Evolutionary conservation across 164 flowering plant species (phyloP), one percentile per base, ranked within the genome.

Genomic region (Brasenia schreberi): DNA sequence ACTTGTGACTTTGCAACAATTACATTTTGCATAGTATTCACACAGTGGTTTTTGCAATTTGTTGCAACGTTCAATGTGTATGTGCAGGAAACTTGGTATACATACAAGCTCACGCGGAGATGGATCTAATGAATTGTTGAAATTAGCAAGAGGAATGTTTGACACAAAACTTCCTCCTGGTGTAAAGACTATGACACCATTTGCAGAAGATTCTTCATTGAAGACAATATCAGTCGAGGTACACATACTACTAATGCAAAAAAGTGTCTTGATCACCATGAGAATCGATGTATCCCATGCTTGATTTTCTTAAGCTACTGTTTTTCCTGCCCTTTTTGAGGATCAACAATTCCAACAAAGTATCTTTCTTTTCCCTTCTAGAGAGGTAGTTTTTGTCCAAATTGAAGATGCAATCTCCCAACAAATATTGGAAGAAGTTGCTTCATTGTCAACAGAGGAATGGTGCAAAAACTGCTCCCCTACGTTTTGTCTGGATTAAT

Each of bases 121-220:
- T 49, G 56, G 56, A 49, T 49, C 56, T 39, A 69, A 69, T 7
- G 98, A 93, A 77, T 1, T 93, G 84, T 65, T 93, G 65, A 86
- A 71, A 76, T 74, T 93, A 79, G 89, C 96, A 6, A 77, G 83
- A 72, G 79, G 85, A 33, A 87, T 93, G 97, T 93, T 93, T 73
- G 98, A 93, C 64, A 93, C 98, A 18, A 83, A 82, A 74, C 69
- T 93, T 66, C 97, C 97, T 18, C 91, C 96, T 62, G 96, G 97
- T 4, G 86, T 82, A 33, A 77, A 64, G 11, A 77, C 82, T 82
- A 66, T 90, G 79, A 85, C 90, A 73, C 97, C 98, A 60, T 93
- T 93, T 73, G 74, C 94, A 4, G 96, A 93, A 27, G 97, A 81
- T 14, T 85, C 96, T 65, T 89, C 96, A 45, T 82, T 89, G 0